A percentile compares a stretch with the other conserved stretches of the same genome.
phyloP scores from a whole-genome alignment of 2,329 filamentous ascomycete genomes.

The Xylaria digitata region DNA sequence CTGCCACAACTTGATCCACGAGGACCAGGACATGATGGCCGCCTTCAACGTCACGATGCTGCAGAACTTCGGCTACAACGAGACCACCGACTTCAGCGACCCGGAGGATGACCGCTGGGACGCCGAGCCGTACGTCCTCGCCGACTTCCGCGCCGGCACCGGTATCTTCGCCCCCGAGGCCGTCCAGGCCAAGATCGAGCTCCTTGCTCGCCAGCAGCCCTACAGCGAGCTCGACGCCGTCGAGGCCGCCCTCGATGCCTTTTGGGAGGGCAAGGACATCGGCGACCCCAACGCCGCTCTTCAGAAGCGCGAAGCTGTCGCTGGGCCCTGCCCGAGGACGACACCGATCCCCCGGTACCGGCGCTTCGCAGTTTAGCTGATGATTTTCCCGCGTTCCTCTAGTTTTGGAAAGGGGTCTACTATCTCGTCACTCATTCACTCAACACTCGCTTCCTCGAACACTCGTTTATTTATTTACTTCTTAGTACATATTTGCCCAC shows the following conservation, averaged over 20 bases:
- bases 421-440: neutral
- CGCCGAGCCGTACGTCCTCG: slow-evolving; percentile 46
- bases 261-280: slow-evolving; percentile 46
- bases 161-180: slow-evolving; percentile 46
- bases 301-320: slow-evolving; percentile 27
- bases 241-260: slow-evolving; percentile 47
- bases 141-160: slow-evolving; percentile 42
- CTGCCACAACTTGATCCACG: slow-evolving; percentile 60
- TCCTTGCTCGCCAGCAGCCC: slow-evolving; percentile 50
- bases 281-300: slow-evolving; percentile 39
- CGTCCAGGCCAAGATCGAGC: slow-evolving; percentile 48
- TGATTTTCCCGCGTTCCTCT: neutral
- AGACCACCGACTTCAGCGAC: slow-evolving; percentile 51
- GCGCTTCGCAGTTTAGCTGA: slow-evolving; percentile 30
- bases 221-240: slow-evolving; percentile 52
- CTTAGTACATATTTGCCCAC: slow-evolving; percentile 28
- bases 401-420: neutral
- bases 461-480: slow-evolving; percentile 17
- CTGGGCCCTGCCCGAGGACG: slow-evolving; percentile 28
- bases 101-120: slow-evolving; percentile 54
- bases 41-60: slow-evolving; percentile 58
- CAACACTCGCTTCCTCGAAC: neutral
- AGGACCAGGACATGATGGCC: slow-evolving; percentile 61
- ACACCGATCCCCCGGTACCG: slow-evolving; percentile 35
- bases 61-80: slow-evolving; percentile 54